These are phyloP conservation scores for Ascochyta rabiei DNA, from an alignment of 2,329 filamentous ascomycete species.

Conservation along the genomic window DNA sequence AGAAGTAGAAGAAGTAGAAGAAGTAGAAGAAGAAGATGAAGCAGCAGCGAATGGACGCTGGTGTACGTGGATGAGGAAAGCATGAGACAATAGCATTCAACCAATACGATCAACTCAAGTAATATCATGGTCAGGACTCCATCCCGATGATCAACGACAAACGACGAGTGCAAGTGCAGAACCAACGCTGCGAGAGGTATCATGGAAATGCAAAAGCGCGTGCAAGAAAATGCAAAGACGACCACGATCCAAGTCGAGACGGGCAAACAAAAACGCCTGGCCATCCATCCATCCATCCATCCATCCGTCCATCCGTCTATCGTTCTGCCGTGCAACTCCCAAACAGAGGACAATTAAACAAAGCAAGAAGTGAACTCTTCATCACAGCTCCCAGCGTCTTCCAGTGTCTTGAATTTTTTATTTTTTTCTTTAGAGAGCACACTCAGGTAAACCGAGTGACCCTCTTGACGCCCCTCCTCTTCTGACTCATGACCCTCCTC, in stretches of 20 bases:
- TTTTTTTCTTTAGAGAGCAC: too few relatives aligned
- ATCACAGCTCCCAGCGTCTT: too few relatives aligned
- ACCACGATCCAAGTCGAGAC: background rate
- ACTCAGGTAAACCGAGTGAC: background rate
- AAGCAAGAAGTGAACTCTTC: too few relatives aligned
- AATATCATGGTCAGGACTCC: too few relatives aligned
- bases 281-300: background rate
- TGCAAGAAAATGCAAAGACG: background rate
- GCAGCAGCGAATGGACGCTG: too few relatives aligned
- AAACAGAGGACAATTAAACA: background rate
- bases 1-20: too few relatives aligned
- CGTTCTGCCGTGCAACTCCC: background rate
- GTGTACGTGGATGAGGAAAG: too few relatives aligned
- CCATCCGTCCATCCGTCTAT: background rate
- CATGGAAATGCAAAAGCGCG: background rate
- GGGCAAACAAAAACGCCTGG: background rate
- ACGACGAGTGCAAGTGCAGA: background rate
- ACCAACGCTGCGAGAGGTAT: conserved; percentile 1
- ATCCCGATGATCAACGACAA: too few relatives aligned
- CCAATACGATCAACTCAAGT: too few relatives aligned
- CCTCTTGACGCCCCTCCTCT: conserved; percentile 1
- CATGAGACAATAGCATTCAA: too few relatives aligned
- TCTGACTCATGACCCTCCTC: background rate
- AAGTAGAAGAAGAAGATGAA: too few relatives aligned
- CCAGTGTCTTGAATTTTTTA: too few relatives aligned